Base-by-base conservation (phyloP, 805 yeast genomes). In the Yueomyces sp. region DNA sequence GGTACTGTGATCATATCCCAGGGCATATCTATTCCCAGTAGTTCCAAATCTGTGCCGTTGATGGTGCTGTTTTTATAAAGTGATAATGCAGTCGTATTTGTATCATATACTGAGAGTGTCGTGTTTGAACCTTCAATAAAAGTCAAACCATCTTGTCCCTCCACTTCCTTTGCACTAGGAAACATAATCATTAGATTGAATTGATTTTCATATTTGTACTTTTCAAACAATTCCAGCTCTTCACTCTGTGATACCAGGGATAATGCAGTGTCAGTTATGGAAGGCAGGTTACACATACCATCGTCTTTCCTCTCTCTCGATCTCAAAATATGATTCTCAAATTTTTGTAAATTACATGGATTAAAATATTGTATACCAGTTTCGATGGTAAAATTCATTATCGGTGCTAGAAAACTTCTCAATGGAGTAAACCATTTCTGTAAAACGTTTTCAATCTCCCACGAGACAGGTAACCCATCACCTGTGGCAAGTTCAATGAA, bases 401-500 rank as follows among this genome's bases (percentile, higher is more conserved):
- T 70, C 36, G 73, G 71, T 6, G 69, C 56, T 42, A 88, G 64
- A 29, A 67, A 61, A 1, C 64, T 52, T 41, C 84, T 63, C 28
- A 84, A 70, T 2, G 85, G 82, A 2, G 66, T 54, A 51, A 86
- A 76, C 45, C 66, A 61, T n/a, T 60, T 52, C n/a, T 68, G 55
- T 7, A 80, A 52, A 3, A 82, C 73, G 1, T 62, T 46, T 9
- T 73, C 78, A 40, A 85, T 75, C 34, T 83, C 85, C 96, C 96
- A 90, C 3, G 68, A 67, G 6, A 85, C 65, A 3, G 80, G 76
- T n/a, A 66, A 62, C 0, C 83, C 82, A 47, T 76, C 78, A 40
- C 92, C 95, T 28, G 76, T 74, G 42, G 87, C 64, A 44, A 88
- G 66, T 27, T n/a, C 88, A 53, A 55, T 85, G 90, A 49, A 81